phyloP scores from a whole-genome alignment of 2,329 filamentous ascomycete genomes.

The Aspergillus hortae region DNA sequence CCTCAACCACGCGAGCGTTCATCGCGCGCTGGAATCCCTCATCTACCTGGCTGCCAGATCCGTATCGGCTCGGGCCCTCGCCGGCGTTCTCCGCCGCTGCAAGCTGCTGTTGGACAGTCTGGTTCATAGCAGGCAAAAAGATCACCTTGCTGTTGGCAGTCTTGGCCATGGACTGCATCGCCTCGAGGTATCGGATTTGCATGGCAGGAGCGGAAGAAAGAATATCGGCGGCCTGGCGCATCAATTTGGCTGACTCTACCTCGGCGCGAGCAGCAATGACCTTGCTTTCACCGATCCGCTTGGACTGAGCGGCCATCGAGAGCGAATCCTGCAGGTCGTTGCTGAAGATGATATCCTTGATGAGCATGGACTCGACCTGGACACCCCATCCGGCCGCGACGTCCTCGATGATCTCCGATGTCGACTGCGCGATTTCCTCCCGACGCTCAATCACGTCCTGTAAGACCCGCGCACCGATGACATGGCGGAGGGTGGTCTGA shows the following conservation, averaged over 20 bases:
- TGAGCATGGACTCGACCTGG: constrained; percentile 94
- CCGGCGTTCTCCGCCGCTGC: constrained; percentile 49
- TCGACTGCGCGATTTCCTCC: constrained; percentile 92
- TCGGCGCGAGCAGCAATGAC: constrained; percentile 96
- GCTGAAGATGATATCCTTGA: constrained; percentile 98
- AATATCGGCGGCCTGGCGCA: constrained; percentile 84
- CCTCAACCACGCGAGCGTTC: constrained; percentile 77
- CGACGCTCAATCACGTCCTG: constrained; percentile 98
- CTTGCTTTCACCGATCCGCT: constrained; percentile 97
- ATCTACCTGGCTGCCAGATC: constrained; percentile 34
- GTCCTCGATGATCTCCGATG: constrained; percentile 95
- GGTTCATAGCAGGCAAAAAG: constrained; percentile 67
- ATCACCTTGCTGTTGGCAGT: constrained; percentile 83
- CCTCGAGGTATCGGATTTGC: constrained; percentile 97
- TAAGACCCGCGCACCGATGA: constrained; percentile 89
- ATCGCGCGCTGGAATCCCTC: constrained; percentile 75
- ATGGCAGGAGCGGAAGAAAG: constrained; percentile 88
- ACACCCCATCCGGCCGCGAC: constrained; percentile 93
- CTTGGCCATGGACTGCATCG: constrained; percentile 99
- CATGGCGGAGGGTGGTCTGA: constrained; percentile 94
- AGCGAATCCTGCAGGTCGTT: constrained; percentile 92
- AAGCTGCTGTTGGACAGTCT: constrained; percentile 54
- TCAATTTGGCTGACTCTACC: constrained; percentile 88
- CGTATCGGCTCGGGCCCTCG: constrained; percentile 54
- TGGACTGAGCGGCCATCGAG: constrained; percentile 97